These are phyloP conservation scores for Salmacisia buchloeana DNA, from an alignment of 1,284 basidiomycete species.

Conservation along the genomic window DNA sequence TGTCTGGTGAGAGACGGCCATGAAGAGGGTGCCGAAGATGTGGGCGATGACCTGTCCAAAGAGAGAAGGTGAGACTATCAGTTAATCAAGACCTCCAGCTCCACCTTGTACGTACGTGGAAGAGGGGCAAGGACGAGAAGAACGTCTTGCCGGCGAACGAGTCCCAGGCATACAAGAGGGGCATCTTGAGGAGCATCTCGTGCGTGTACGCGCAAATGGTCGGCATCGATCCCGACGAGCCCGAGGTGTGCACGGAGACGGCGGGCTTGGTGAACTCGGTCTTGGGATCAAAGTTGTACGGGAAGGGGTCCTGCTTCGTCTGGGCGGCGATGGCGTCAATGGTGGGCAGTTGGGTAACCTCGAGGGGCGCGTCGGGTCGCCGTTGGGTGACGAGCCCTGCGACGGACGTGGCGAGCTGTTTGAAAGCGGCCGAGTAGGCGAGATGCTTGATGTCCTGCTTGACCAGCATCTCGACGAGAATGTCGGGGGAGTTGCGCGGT, in stretches of 20 bases:
- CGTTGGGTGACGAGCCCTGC: not conserved
- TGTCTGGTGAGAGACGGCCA: not conserved
- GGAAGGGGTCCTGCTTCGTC: not conserved
- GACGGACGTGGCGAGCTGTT: not conserved
- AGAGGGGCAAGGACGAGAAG: not conserved
- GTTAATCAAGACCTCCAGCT: not conserved
- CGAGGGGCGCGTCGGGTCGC: not conserved
- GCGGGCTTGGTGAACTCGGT: not conserved
- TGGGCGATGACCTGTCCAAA: not conserved
- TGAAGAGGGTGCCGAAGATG: not conserved
- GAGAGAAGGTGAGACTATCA: not conserved
- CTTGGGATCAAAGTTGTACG: not conserved
- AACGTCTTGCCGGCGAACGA: not conserved
- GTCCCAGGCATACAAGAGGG: not conserved
- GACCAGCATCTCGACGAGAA: not conserved
- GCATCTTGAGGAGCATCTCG: not conserved
- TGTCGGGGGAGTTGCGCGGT: not conserved
- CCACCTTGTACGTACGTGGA: not conserved
- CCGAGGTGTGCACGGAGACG: not conserved
- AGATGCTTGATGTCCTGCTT: not conserved
- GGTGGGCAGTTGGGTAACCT: not conserved
- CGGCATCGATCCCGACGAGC: not conserved
- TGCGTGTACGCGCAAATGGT: slow-evolving; percentile 1
- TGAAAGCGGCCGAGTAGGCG: not conserved
- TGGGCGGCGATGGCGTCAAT: not conserved